Conservation (phyloP, 441 rosid genomes). For the Eruca vesicaria region DNA sequence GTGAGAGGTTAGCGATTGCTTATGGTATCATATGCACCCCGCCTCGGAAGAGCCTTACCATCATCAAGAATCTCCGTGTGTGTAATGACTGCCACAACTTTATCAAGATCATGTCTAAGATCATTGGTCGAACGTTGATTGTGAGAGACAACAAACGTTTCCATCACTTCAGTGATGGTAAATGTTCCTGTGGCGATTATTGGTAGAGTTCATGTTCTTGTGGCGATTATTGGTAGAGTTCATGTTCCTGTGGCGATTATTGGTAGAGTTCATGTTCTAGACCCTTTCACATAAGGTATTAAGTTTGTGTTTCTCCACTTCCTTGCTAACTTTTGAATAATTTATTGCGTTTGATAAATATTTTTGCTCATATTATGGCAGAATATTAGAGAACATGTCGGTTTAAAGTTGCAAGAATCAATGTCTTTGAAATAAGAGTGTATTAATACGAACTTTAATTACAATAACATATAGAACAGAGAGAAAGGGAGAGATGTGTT, state of each 20-base stretch:
- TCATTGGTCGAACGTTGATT: slow-evolving; percentile 59
- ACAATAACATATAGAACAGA: slow-evolving; percentile 1
- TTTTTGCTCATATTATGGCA: not conserved
- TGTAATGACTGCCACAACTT: slow-evolving; percentile 56
- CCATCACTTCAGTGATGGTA: slow-evolving; percentile 73
- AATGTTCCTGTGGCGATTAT: slow-evolving; percentile 86
- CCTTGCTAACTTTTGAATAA: not conserved
- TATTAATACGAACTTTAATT: not conserved
- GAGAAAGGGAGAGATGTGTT: not conserved
- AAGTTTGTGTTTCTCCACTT: slow-evolving; percentile 3
- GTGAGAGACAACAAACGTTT: slow-evolving; percentile 78
- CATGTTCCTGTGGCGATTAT: slow-evolving; percentile 86
- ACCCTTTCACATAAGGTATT: not conserved
- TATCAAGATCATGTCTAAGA: slow-evolving; percentile 66
- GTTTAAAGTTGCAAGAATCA: not conserved
- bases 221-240: slow-evolving; percentile 79
- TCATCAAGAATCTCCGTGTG: slow-evolving; percentile 42
- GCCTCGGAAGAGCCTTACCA: slow-evolving; percentile 51
- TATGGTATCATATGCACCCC: slow-evolving; percentile 68
- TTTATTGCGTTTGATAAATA: not conserved
- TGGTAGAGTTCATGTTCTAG: slow-evolving; percentile 49
- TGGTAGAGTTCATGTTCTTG: slow-evolving; percentile 85
- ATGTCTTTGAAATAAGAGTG: slow-evolving; percentile 6
- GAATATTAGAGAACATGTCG: not conserved
- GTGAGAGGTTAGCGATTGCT: slow-evolving; percentile 71